Base-by-base conservation (phyloP, 805 yeast genomes). In the Saturnispora serradocipensis region DNA sequence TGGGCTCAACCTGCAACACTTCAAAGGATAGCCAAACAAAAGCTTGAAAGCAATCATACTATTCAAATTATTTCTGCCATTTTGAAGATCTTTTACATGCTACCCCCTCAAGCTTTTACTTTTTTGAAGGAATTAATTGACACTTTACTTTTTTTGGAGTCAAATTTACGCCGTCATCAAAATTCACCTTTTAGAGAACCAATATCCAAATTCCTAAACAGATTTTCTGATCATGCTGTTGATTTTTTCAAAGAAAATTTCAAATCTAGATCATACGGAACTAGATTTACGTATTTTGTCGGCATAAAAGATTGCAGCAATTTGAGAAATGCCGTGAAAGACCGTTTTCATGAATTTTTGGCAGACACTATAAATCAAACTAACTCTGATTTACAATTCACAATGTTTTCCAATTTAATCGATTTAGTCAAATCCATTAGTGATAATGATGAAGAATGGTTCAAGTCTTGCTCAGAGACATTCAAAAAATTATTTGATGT, bases 131-230 rank as follows among this genome's bases (percentile, higher is more conserved):
- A 89, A 59, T 75, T 93, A 51, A 76, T 93, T 60, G 77, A 75
- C 50, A 84, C 91, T 4, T 75, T 93, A 52, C 78, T 84, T 56
- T 82, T 80, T 53, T 70, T 93, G 61, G 99, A 93, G 66, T 81
- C 84, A 3, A 84, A 84, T 54, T 71, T 93, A 59, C 84, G 96
- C 52, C 81, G 97, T 22, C 88, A 86, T 56, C 86, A 88, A 52
- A 75, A 74, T 42, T 88, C 97, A 1, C 97, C 98, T 3, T 90
- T 93, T 73, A 75, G 99, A 57, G 76, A 72, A n/a, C 97, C 99
- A 3, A 78, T 91, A 45, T 90, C 95, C 7, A 85, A 84, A 63
- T 93, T 86, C 61, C 70, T 93, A 67, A 81, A 89, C 65, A 73
- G 96, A 54, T 91, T 89, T 64, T 81, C 95, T 2, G 78, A 75